Evolutionary conservation across 352 stramenopile genomes (phyloP).

Genomic region (Plasmopara muralis): DNA sequence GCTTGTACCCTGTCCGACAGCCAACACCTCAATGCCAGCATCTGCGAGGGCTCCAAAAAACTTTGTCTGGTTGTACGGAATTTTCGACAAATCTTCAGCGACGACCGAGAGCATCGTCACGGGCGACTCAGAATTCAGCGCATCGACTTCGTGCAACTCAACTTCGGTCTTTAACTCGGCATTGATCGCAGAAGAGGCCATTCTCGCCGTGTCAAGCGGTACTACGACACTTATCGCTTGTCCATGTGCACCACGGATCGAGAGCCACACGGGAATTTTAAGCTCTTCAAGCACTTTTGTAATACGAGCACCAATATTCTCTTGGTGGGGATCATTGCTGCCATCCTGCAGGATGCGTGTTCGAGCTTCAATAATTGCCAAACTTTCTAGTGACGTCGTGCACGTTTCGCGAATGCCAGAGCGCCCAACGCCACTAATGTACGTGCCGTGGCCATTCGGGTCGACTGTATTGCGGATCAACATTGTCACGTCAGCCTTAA

Average conservation of each 20-base stretch:
- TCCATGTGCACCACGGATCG: conserved; percentile 74
- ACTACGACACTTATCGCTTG: conserved; percentile 78
- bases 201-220: conserved; percentile 27
- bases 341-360: conserved; percentile 75
- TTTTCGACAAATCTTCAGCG: conserved; percentile 64
- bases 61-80: conserved; percentile 64
- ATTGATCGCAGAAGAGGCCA: conserved; percentile 39
- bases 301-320: conserved; percentile 69
- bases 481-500: conserved; percentile 76
- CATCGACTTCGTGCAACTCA: conserved; percentile 65
- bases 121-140: conserved; percentile 54
- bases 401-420: conserved; percentile 64
- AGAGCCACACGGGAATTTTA: conserved; percentile 70
- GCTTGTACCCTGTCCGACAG: conserved; percentile 70
- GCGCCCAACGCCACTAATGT: conserved; percentile 60
- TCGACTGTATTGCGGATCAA: conserved; percentile 84
- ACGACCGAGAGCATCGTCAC: conserved; percentile 85
- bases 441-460: conserved; percentile 66
- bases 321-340: conserved; percentile 35
- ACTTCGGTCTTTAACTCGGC: conserved; percentile 51
- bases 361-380: conserved; percentile 71
- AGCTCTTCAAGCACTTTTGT: conserved; percentile 60
- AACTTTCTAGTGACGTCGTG: conserved; percentile 75
- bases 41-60: conserved; percentile 73
- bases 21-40: conserved; percentile 60